phyloP scores from a whole-genome alignment of 164 flowering plant genomes.

The Tetracentron sinense region DNA sequence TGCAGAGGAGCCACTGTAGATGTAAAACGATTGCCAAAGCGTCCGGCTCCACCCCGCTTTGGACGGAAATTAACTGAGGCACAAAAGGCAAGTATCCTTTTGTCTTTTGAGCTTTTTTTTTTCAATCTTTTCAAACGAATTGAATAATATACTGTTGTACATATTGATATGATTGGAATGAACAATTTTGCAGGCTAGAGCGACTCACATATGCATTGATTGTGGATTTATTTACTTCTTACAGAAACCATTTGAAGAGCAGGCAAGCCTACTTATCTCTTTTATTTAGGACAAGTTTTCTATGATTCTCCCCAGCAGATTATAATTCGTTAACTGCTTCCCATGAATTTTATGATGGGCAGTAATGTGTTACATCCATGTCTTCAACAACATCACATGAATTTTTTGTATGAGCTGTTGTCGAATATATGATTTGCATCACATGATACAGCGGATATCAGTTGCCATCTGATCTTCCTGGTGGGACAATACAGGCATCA shows the following conservation, averaged over 20 bases:
- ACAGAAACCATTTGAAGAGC: constrained; percentile 84
- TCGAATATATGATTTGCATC: too few relatives aligned
- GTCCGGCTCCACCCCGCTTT: constrained; percentile 98
- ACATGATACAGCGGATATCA: too few relatives aligned
- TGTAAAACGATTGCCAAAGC: constrained; percentile 82
- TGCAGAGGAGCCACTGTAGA: constrained; percentile 73
- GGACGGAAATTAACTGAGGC: constrained; percentile 87
- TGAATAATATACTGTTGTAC: not conserved
- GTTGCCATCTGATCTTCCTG: too few relatives aligned
- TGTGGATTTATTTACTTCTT: constrained; percentile 86
- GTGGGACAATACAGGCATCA: too few relatives aligned
- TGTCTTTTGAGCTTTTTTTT: not conserved
- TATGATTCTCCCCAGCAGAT: too few relatives aligned
- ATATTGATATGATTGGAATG: not conserved
- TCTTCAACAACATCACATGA: too few relatives aligned
- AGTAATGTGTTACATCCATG: too few relatives aligned
- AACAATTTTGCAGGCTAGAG: constrained; percentile 65
- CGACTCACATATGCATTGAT: constrained; percentile 93
- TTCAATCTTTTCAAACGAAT: not conserved
- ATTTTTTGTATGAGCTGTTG: too few relatives aligned
- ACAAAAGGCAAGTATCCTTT: constrained; percentile 59
- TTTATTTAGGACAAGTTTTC: too few relatives aligned
- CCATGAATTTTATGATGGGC: too few relatives aligned
- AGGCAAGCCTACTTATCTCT: constrained; percentile 43
- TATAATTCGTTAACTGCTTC: too few relatives aligned